These are phyloP conservation scores for Lipomyces mesembrius DNA, from an alignment of 805 yeast species.

Conservation along the genomic window DNA sequence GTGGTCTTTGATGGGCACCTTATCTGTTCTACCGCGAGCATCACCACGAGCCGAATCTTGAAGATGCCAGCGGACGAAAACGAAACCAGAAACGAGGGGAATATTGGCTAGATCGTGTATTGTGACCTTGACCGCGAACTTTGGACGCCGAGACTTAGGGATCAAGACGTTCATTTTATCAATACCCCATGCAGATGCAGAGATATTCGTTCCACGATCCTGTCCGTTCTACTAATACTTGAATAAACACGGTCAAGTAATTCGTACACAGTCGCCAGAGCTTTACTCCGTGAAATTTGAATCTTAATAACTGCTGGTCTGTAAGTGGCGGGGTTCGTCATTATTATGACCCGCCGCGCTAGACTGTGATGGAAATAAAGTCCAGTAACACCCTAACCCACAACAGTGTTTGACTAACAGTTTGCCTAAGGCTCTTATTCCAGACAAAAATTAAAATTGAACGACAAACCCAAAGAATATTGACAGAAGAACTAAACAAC, in stretches of 20 bases:
- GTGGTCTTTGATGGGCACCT: slow-evolving; percentile 55
- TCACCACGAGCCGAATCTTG: slow-evolving; percentile 56
- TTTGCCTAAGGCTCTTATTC: no score
- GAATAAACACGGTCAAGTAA: not conserved
- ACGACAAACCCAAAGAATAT: not conserved
- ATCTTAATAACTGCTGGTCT: no score
- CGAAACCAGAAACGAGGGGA: slow-evolving; percentile 75
- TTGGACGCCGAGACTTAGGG: slow-evolving; percentile 50
- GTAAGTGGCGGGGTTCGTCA: no score
- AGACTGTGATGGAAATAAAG: no score
- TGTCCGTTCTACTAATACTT: not conserved
- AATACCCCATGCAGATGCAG: not conserved
- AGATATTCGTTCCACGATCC: not conserved
- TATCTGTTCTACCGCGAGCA: slow-evolving; percentile 54
- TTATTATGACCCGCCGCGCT: no score
- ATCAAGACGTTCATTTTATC: slow-evolving; percentile 23
- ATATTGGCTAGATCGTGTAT: slow-evolving; percentile 78
- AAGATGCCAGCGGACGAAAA: slow-evolving; percentile 67
- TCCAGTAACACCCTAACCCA: no score
- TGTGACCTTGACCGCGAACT: slow-evolving; percentile 62
- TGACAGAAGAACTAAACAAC: not conserved
- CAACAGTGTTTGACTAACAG: no score
- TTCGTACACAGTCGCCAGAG: not conserved
- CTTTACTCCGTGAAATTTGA: not conserved
- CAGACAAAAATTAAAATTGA: not conserved